Conservation (phyloP, 2,329 filamentous ascomycete genomes). For the Dothiorella sarmentorum region DNA sequence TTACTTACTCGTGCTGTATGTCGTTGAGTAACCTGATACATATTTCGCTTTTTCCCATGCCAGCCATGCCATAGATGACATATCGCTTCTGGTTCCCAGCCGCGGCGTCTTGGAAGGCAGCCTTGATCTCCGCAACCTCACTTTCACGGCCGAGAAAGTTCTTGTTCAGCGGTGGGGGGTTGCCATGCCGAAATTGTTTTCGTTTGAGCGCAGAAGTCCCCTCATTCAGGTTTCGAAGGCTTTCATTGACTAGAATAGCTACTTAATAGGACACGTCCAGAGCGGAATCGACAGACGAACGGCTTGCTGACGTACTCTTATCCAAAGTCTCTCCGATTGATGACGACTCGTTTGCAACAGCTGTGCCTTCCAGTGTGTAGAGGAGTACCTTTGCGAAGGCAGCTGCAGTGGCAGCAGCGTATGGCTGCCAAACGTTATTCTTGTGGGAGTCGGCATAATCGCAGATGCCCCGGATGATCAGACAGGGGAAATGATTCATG, state of each 20-base stretch:
- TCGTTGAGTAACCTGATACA: conserved; percentile 27
- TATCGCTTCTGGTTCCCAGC: conserved; percentile 24
- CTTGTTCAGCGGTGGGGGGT: neutral
- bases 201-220: neutral
- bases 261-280: no score
- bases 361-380: no score
- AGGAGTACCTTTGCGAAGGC: conserved; percentile 25
- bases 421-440: conserved; percentile 29
- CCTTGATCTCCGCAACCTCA: neutral
- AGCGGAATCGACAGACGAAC: no score
- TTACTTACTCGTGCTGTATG: conserved; percentile 25
- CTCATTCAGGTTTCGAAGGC: no score
- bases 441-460: conserved; percentile 26
- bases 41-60: conserved; percentile 34
- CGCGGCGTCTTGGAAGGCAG: neutral
- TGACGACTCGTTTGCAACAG: no score
- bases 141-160: neutral
- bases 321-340: no score
- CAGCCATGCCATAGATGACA: conserved; percentile 32
- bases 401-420: conserved; percentile 29
- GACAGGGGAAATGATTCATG: conserved; percentile 18
- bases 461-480: conserved; percentile 17
- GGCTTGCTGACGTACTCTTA: no score
- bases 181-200: neutral
- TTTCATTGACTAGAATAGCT: no score